phyloP scores from a whole-genome alignment of 1,284 basidiomycete species.

The Leccinum proximum region DNA sequence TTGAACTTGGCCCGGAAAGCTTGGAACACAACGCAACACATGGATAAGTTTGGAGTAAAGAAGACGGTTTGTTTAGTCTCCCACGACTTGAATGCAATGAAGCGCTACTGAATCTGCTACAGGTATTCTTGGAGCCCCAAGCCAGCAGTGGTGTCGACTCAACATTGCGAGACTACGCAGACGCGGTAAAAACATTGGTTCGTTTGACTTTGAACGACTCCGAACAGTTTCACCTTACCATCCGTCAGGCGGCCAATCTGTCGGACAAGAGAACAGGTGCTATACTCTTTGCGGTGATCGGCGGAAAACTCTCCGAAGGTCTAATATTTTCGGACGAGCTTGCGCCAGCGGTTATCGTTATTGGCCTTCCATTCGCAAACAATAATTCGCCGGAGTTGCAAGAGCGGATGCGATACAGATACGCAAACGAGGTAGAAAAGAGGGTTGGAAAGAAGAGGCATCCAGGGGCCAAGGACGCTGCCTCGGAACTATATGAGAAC shows the following conservation, averaged over 20 bases:
- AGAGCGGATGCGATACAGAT: slow-evolving; percentile 81
- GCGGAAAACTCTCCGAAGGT: slow-evolving; percentile 96
- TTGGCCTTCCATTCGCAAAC: slow-evolving; percentile 95
- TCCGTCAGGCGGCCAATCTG: slow-evolving; percentile 17
- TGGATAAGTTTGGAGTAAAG: slow-evolving; percentile 64
- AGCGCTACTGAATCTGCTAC: neutral
- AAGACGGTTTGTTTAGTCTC: slow-evolving; percentile 52
- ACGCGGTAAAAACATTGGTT: slow-evolving; percentile 46
- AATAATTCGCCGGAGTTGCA: slow-evolving; percentile 86
- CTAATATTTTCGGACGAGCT: slow-evolving; percentile 94
- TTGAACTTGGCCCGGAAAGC: slow-evolving; percentile 62
- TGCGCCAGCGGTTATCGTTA: slow-evolving; percentile 85
- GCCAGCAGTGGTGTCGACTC: slow-evolving; percentile 74
- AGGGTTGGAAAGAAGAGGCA: slow-evolving; percentile 32
- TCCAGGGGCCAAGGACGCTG: slow-evolving; percentile 64
- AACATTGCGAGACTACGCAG: slow-evolving; percentile 75
- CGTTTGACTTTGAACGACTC: slow-evolving; percentile 15
- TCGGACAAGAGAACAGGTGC: slow-evolving; percentile 54
- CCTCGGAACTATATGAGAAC: slow-evolving; percentile 86
- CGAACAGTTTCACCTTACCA: neutral
- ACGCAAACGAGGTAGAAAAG: slow-evolving; percentile 56
- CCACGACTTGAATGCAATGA: neutral
- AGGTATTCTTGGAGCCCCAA: slow-evolving; percentile 92
- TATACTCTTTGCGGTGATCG: slow-evolving; percentile 89
- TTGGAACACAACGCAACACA: slow-evolving; percentile 65